Evolutionary conservation across 805 yeast species (phyloP), one percentile per base, ranked within the genome.

Genomic region (Suhomyces vadensis): DNA sequence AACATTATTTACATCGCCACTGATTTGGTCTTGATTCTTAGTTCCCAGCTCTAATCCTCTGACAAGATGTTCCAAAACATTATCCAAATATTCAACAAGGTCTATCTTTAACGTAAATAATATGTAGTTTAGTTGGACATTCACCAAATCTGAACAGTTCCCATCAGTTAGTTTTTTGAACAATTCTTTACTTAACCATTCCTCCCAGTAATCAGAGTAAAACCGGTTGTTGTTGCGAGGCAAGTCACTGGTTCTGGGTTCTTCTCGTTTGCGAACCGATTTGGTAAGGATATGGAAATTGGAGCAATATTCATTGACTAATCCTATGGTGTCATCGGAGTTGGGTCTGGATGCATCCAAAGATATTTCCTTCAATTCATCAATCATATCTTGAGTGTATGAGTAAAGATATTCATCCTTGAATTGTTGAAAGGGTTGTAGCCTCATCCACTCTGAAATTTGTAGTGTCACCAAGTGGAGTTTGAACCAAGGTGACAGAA

Each of bases 51-150:
- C 33, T 26, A 19, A 13, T 3, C 16, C 13, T 3, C 11, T 9
- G 20, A 21, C 29, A 4, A 17, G 22, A 31, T 21, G 25, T 39
- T 31, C 29, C 37, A 31, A 31, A 21, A 29, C 17, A 14, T 41
- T 38, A 37, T 65, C 64, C 33, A 65, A 37, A 16, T 55, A 58
- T 5, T 57, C 50, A 11, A 56, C 42, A 6, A 62, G 40, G 46
- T 70, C 66, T 16, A 70, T 54, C 14, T 56, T 57, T 39, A 67
- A 41, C 4, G 67, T 65, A 51, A 69, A 69, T 31, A 70, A 52
- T 8, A 65, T 56, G 44, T 59, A 71, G 46, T 71, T 69, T 45
- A 68, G 56, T 36, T 69, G 74, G 14, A 71, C 45, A 40, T 68
- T 69, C 21, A 63, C 49, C 35, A 71, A 56, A 31, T 69, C 60